Evolutionary conservation across 1,284 basidiomycete genomes (phyloP).

Genomic region (Somion occarium): DNA sequence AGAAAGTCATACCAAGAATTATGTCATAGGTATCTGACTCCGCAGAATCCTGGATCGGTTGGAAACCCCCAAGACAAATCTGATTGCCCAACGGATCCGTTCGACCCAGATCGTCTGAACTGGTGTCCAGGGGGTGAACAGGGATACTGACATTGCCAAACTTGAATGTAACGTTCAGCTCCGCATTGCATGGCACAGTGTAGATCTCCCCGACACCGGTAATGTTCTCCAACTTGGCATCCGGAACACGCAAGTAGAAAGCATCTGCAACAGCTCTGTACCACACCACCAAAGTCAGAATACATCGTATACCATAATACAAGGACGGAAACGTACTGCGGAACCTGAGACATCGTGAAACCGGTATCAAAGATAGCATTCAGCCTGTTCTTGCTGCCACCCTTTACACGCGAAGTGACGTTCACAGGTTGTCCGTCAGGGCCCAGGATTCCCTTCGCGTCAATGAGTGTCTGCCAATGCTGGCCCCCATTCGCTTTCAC

Average conservation of each 20-base stretch:
- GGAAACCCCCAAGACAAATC: slow-evolving; percentile 42
- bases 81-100: slow-evolving; percentile 18
- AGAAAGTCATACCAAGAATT: slow-evolving; percentile 76
- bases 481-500: slow-evolving; percentile 24
- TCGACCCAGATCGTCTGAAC: slow-evolving; percentile 25
- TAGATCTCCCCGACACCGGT: slow-evolving; percentile 43
- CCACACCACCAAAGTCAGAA: not conserved
- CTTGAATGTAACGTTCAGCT: slow-evolving; percentile 59
- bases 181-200: slow-evolving; percentile 52
- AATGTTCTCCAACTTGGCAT: slow-evolving; percentile 44
- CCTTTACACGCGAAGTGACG: slow-evolving; percentile 38
- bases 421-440: slow-evolving; percentile 41
- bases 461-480: slow-evolving; percentile 34
- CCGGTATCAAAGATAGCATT: slow-evolving; percentile 66
- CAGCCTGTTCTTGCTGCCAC: slow-evolving; percentile 39
- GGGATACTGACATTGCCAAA: slow-evolving; percentile 49
- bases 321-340: slow-evolving; percentile 34
- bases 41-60: slow-evolving; percentile 54
- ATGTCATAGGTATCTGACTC: slow-evolving; percentile 55
- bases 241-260: slow-evolving; percentile 49
- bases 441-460: slow-evolving; percentile 33
- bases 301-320: slow-evolving; percentile 3
- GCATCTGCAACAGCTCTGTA: slow-evolving; percentile 46
- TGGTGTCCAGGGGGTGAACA: slow-evolving; percentile 60
- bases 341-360: slow-evolving; percentile 62